Evolutionary conservation across 1,284 basidiomycete genomes (phyloP).

Genomic region (Cutaneotrichosporon mucoides): DNA sequence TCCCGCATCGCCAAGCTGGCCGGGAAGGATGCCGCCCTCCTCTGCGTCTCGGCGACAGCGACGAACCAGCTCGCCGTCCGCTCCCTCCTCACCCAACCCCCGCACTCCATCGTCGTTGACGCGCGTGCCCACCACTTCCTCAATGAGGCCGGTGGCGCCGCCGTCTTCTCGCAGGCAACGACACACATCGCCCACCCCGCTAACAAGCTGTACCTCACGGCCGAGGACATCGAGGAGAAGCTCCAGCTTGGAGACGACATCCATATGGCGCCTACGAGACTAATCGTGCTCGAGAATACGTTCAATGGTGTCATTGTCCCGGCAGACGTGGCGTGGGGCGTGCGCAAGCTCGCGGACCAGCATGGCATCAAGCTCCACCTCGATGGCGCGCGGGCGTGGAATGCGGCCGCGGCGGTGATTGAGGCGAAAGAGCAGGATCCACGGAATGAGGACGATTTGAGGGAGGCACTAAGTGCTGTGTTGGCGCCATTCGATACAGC

Average conservation of each 20-base stretch:
- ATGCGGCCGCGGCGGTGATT: constrained; percentile 70
- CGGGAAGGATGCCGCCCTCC: constrained; percentile 72
- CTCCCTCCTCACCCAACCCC: constrained; percentile 83
- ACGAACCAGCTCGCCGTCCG: constrained; percentile 80
- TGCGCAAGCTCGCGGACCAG: constrained; percentile 70
- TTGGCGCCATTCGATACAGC: constrained; percentile 90
- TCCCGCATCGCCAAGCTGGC: constrained; percentile 71
- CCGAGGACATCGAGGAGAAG: constrained; percentile 69
- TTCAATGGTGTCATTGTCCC: constrained; percentile 87
- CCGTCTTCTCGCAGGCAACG: constrained; percentile 83
- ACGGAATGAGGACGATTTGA: constrained; percentile 48
- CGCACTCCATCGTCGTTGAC: constrained; percentile 74
- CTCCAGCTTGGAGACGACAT: constrained; percentile 67
- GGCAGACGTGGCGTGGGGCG: constrained; percentile 79
- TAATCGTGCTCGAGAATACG: constrained; percentile 87
- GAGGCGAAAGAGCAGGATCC: constrained; percentile 53
- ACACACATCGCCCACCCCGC: constrained; percentile 49
- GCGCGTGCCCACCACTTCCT: constrained; percentile 70
- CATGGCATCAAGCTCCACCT: constrained; percentile 76
- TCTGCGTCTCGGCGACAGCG: constrained; percentile 85
- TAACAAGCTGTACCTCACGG: constrained; percentile 63
- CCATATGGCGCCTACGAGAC: constrained; percentile 72
- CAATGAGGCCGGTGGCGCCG: constrained; percentile 67
- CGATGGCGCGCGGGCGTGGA: constrained; percentile 91
- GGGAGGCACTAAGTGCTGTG: constrained; percentile 61